Evolutionary conservation across 768 basidiomycete species (phyloP), one percentile per base, ranked within the genome.

Genomic region (Suillus cothurnatus): DNA sequence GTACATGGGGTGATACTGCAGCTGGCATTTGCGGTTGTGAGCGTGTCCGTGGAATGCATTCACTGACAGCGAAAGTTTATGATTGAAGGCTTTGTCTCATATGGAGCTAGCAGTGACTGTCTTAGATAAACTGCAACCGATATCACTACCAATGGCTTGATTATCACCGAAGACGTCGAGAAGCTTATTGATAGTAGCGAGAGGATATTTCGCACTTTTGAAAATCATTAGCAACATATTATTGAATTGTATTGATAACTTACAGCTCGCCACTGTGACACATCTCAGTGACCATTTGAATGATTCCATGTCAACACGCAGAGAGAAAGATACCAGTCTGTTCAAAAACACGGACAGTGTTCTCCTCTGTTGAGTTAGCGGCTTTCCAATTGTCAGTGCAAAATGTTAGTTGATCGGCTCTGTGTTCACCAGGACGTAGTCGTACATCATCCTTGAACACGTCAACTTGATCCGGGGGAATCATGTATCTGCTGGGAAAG

Each of bases 271-370:
- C 77, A 61, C 76, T 78, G 12, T 53, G 57, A 2, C 77, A 43
- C 77, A 81, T 80, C 60, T 81, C 77, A 0, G 65, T 64, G 1
- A 79, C 59, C 55, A 68, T 69, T 2, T 77, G 61, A 17, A 77
- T 66, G 3, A 79, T 71, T 3, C 77, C 73, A 69, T 81, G 78
- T 2, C 68, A 69, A 64, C 80, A 81, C 2, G 72, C 72, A 63
- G 66, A 62, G 0, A 78, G 70, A 67, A 82, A 82, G 8, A 80
- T 69, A 0, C 81, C 79, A 0, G 77, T 74, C 70, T 80, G 76
- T 0, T 76, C 64, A 63, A 79, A 82, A 15, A 79, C 66, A 75
- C 73, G 78, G 72, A 77, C 76, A 39, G 68, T 68, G 62, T 79
- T 78, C 36, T 69, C 64, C 2, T 70, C 66, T 32, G 77, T 73